phyloP scores from a whole-genome alignment of 1,139 yeast genomes.

The Pichia sp. region DNA sequence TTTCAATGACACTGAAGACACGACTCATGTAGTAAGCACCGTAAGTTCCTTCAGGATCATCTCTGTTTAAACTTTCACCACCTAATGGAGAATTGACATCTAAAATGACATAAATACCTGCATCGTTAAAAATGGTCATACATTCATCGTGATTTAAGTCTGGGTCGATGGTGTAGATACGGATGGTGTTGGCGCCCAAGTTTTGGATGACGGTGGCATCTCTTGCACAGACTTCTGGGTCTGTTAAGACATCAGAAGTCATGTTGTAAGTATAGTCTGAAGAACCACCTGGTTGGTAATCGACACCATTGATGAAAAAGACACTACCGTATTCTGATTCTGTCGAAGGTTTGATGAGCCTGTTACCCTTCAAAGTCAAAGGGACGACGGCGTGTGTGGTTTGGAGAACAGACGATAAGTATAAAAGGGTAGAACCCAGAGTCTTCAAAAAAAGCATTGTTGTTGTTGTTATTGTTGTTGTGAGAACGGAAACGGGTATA shows the following conservation, averaged over 20 bases:
- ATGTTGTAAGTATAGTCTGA: conserved; percentile 53
- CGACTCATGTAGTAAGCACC: conserved; percentile 67
- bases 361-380: conserved; percentile 41
- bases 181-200: conserved; percentile 76
- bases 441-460: conserved; percentile 9
- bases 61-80: conserved; percentile 76
- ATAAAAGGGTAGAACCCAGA: conserved; percentile 5
- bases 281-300: conserved; percentile 75
- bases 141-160: conserved; percentile 83
- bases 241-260: conserved; percentile 68
- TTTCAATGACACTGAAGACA: conserved; percentile 76
- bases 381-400: conserved; percentile 40
- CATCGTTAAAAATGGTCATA: conserved; percentile 86
- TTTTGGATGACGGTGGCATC: conserved; percentile 73
- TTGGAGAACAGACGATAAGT: conserved; percentile 7
- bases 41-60: conserved; percentile 88
- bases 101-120: conserved; percentile 86
- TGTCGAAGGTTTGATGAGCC: conserved; percentile 47
- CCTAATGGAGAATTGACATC: conserved; percentile 89
- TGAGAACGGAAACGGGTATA: too few relatives aligned
- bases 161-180: conserved; percentile 87
- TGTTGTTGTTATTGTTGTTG: not conserved
- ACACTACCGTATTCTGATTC: conserved; percentile 44
- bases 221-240: conserved; percentile 65
- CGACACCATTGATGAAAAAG: conserved; percentile 75